Evolutionary conservation across 345 rosid species (phyloP).

Genomic region (Mallotus nudiflorus): DNA sequence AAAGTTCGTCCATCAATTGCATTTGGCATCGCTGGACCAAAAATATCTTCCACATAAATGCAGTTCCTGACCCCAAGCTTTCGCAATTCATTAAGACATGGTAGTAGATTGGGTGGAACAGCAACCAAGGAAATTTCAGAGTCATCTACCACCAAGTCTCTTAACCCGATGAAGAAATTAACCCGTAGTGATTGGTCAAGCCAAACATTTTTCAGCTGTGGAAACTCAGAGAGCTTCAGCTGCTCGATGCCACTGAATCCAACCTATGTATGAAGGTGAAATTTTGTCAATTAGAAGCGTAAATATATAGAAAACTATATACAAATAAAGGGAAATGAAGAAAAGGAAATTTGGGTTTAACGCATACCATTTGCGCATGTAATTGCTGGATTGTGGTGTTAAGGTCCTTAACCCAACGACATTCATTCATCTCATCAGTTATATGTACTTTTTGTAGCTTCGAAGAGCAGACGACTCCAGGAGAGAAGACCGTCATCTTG

Average conservation of each 20-base stretch:
- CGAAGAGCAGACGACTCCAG: too few relatives aligned
- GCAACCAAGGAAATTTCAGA: neutral
- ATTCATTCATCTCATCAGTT: neutral
- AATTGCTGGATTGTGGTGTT: too few relatives aligned
- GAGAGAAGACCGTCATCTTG: too few relatives aligned
- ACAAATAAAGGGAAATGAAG: too few relatives aligned
- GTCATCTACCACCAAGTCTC: neutral
- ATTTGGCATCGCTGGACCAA: neutral
- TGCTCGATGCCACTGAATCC: too few relatives aligned
- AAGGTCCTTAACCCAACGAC: constrained; percentile 11
- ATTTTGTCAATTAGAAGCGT: too few relatives aligned
- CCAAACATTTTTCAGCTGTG: too few relatives aligned
- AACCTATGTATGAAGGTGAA: too few relatives aligned
- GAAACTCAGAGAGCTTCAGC: too few relatives aligned
- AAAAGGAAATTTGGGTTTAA: too few relatives aligned
- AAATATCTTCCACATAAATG: neutral
- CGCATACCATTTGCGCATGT: constrained; percentile 15
- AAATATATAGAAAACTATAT: too few relatives aligned
- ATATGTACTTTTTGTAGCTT: neutral
- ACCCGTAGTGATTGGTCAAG: neutral
- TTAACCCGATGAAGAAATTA: neutral
- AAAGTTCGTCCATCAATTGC: neutral
- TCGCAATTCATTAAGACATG: neutral
- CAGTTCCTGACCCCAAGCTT: constrained; percentile 10
- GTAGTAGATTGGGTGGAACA: constrained; percentile 11